Base-by-base conservation (phyloP, 306 rosid genomes). In the Lathyrus sativus region DNA sequence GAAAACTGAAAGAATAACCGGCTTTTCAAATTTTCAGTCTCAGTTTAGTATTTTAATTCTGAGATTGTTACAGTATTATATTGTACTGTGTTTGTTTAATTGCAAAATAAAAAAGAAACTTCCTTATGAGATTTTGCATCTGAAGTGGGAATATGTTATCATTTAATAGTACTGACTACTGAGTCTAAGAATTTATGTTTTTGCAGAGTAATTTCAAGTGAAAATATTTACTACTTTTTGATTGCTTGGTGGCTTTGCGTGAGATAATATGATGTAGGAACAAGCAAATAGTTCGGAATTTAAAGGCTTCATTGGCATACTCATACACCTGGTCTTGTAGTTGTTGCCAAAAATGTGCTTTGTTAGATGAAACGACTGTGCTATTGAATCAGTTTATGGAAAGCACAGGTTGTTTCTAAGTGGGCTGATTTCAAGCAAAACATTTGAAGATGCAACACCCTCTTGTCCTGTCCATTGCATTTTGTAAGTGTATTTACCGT, bases 381-480 rank as follows among this genome's bases (percentile, higher is more conserved):
- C 55, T 17, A 48, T 17, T 2, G 55, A 48, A 48, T 48, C 55
- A 48, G 26, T 48, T 48, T 48, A 48, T 48, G 92, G 26, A 85
- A 91, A 75, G 96, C 96, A 68, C 84, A 89, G 76, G 95, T 87
- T 38, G 92, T 87, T 39, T 87, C 89, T 13, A 95, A 92, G 79
- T 89, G 96, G 98, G 96, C 92, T 8, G 55, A 17, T 49, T 17
- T 33, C 38, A 33, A 33, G 6, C 8, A 33, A 33, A 33, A 6
- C 38, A 33, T 6, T 33, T 33, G 8, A 79, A 28, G 86, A 78
- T 54, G 95, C 95, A 12, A 85, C 89, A 7, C 84, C 76, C 60
- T 62, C 85, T 39, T 92, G 95, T 70, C 98, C 90, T 43, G 95
- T 87, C 71, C 86, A 89, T 73, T 89, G 92, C 90, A 89, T 91